These are phyloP conservation scores for Rhododendron molle DNA, from an alignment of 148 eudicot genomes.

Conservation along the genomic window DNA sequence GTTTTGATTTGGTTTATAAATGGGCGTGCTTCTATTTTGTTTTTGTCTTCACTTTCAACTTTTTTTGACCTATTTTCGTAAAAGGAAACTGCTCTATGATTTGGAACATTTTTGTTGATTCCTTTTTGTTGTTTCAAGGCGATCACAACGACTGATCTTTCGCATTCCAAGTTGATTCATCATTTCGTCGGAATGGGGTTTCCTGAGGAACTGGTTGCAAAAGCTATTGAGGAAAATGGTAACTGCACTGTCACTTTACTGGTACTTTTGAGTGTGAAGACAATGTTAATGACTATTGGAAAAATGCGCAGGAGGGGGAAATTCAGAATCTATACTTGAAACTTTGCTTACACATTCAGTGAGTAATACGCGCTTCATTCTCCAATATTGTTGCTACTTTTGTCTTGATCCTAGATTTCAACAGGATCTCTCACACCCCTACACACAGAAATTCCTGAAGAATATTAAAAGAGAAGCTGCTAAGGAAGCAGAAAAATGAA, in stretches of 20 bases:
- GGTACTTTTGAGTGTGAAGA: background rate
- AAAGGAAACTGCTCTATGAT: background rate
- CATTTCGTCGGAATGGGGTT: slow-evolving; percentile 60
- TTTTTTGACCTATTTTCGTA: background rate
- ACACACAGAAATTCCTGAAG: background rate
- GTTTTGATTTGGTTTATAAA: background rate
- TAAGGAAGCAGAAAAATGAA: background rate
- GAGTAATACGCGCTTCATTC: slow-evolving; percentile 20
- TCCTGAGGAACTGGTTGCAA: slow-evolving; percentile 43
- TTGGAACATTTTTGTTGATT: slow-evolving; percentile 1
- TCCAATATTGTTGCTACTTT: background rate
- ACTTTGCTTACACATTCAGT: slow-evolving; percentile 57
- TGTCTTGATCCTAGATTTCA: background rate
- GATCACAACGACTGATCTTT: slow-evolving; percentile 48
- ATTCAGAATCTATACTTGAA: slow-evolving; percentile 43
- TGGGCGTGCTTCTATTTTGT: background rate
- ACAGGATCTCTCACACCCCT: background rate
- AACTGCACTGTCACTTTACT: slow-evolving; percentile 5
- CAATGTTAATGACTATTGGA: background rate
- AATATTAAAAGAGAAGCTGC: background rate
- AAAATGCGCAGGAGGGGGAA: slow-evolving; percentile 42
- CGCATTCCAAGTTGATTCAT: slow-evolving; percentile 38
- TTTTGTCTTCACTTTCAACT: background rate
- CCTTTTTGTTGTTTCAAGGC: slow-evolving; percentile 24
- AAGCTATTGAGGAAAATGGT: slow-evolving; percentile 59